Conservation (phyloP, 2,329 filamentous ascomycete species). For the Pestalotiopsis sp. region DNA sequence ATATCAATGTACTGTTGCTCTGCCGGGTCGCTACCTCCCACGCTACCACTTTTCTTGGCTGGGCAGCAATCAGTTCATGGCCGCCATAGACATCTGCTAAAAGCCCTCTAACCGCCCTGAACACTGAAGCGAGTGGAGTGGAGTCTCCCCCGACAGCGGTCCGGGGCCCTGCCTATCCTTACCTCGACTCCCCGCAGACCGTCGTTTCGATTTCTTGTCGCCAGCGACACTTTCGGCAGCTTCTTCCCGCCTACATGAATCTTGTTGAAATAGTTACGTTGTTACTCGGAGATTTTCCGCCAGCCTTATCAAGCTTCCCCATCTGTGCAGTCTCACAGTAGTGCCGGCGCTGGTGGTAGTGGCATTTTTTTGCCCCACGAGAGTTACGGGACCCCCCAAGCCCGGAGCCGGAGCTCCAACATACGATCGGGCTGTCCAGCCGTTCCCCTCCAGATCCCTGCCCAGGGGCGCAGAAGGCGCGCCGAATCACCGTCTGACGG, state of each 20-base stretch:
- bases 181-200: background rate
- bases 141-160: background rate
- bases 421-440: background rate
- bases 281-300: background rate
- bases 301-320: background rate
- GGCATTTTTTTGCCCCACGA: background rate
- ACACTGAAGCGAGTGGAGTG: slow-evolving; percentile 4
- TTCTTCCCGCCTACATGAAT: background rate
- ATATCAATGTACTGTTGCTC: too few species aligned
- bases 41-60: background rate
- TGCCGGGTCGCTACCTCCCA: too few species aligned
- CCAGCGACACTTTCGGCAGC: slow-evolving; percentile 2
- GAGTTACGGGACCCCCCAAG: background rate
- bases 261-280: background rate
- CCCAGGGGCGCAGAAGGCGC: background rate
- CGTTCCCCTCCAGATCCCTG: slow-evolving; percentile 9
- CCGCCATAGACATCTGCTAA: background rate
- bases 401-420: slow-evolving; percentile 3
- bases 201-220: slow-evolving; percentile 2
- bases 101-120: too few species aligned
- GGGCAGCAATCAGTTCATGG: background rate
- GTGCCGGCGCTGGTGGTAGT: background rate
- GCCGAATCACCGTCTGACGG: background rate
- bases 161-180: background rate
- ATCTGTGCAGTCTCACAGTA: background rate